Evolutionary conservation across 495 filamentous ascomycete genomes (phyloP).

Genomic region (Tuber brumale): DNA sequence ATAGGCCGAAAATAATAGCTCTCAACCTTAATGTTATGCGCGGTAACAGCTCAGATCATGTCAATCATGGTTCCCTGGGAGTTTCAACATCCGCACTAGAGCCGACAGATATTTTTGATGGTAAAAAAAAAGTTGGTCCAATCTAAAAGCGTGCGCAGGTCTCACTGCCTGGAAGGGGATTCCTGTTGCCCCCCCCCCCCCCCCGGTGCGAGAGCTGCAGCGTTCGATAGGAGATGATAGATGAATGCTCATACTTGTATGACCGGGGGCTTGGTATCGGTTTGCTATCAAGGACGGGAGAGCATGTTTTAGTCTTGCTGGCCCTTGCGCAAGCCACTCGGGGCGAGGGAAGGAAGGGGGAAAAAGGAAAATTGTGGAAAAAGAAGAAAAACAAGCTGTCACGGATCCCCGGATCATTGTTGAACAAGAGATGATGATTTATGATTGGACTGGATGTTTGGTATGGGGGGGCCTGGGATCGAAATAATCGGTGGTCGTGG

Average conservation of each 20-base stretch:
- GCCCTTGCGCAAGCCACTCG: neutral
- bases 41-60: neutral
- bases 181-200: neutral
- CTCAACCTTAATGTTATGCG: neutral
- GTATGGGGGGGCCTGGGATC: neutral
- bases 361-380: neutral
- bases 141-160: neutral
- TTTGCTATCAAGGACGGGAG: neutral
- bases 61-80: neutral
- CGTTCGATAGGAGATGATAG: neutral
- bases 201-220: neutral
- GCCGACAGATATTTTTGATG: neutral
- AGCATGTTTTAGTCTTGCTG: neutral
- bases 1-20: neutral
- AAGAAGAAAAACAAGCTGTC: neutral
- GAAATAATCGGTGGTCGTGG: slow-evolving; percentile 2
- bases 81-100: neutral
- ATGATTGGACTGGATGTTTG: neutral
- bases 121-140: neutral
- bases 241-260: neutral
- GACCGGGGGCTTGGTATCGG: neutral
- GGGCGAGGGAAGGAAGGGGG: neutral
- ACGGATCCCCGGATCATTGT: neutral
- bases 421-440: neutral
- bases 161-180: neutral